Percentiles rank a stretch among this genome's conserved stretches.
phyloP scores from a whole-genome alignment of 768 basidiomycete genomes.

The Serendipita sp. region DNA sequence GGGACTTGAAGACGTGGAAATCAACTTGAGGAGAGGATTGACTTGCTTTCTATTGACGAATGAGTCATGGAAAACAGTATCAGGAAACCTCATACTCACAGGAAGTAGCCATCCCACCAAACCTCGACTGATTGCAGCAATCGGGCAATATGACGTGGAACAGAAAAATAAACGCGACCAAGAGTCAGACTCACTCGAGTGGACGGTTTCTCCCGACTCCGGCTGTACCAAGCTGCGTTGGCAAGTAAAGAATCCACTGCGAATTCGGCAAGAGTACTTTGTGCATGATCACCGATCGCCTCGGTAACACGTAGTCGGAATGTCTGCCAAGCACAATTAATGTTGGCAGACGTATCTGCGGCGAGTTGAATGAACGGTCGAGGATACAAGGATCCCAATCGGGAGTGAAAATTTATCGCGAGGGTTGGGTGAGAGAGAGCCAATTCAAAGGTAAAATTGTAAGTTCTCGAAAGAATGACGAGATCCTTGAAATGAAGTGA shows the following conservation, averaged over 20 bases:
- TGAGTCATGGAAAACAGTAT: background rate
- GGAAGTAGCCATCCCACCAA: slow-evolving; percentile 5
- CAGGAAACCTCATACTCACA: background rate
- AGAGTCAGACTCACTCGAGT: background rate
- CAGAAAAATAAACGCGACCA: background rate
- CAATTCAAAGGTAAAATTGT: slow-evolving; percentile 4
- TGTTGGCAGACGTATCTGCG: background rate
- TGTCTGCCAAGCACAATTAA: slow-evolving; percentile 4
- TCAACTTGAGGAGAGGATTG: background rate
- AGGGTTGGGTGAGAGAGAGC: background rate
- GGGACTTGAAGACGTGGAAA: background rate
- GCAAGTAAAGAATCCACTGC: background rate
- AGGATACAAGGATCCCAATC: background rate
- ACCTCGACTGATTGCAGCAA: background rate
- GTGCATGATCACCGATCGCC: background rate
- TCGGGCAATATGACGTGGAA: background rate
- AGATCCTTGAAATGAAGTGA: slow-evolving; percentile 1
- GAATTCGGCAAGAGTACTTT: background rate
- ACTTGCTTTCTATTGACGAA: background rate
- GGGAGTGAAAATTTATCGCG: background rate
- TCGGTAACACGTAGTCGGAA: background rate
- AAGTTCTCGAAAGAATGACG: background rate
- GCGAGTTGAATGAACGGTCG: background rate
- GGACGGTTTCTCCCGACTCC: background rate
- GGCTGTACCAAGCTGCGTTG: slow-evolving; percentile 3